Conservation (phyloP, 352 stramenopile genomes). For the Globisporangium perplexum region DNA sequence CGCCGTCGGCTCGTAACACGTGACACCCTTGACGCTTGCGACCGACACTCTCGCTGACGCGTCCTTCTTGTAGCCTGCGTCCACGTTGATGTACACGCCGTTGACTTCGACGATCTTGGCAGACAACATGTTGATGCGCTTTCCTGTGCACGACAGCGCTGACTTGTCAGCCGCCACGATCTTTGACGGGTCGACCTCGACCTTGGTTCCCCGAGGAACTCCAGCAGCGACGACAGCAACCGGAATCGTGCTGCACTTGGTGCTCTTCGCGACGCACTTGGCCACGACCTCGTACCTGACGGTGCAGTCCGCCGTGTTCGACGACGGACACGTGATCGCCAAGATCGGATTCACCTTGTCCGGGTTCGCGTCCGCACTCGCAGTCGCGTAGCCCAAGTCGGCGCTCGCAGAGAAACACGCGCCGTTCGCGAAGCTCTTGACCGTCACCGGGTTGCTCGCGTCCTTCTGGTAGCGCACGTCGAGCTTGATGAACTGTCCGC, state of each 20-base stretch:
- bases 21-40: background rate
- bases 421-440: no score
- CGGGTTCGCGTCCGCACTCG: background rate
- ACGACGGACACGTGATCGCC: background rate
- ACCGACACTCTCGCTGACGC: background rate
- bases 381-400: background rate
- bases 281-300: constrained; percentile 2
- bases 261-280: background rate
- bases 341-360: background rate
- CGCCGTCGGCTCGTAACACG: background rate
- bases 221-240: no score
- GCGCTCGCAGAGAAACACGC: no score
- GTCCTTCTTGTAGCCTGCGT: background rate
- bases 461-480: background rate
- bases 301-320: background rate
- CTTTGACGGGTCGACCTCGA: background rate
- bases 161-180: background rate
- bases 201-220: background rate
- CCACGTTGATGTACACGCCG: background rate
- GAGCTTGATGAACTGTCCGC: background rate
- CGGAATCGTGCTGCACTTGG: background rate
- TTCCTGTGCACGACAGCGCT: background rate
- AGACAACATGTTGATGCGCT: constrained; percentile 1
- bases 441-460: no score
- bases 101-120: background rate